Conservation (phyloP, 1,284 basidiomycete species). For the Ceratobasidium sp. region DNA sequence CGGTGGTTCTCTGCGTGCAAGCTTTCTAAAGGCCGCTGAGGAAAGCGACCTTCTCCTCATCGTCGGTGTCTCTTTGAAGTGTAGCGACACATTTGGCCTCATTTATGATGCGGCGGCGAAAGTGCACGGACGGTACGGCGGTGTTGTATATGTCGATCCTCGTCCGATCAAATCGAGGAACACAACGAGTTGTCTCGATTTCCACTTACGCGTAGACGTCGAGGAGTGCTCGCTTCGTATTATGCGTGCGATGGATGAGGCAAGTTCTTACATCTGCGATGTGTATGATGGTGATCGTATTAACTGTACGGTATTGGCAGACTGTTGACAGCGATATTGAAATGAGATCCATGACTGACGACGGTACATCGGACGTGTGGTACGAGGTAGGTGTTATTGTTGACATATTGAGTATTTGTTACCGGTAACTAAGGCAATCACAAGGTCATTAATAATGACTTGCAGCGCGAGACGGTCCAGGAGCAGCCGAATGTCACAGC, state of each 20-base stretch:
- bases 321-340: too few species aligned
- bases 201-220: neutral
- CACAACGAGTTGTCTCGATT: neutral
- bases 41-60: neutral
- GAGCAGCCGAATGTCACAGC: neutral
- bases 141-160: neutral
- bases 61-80: neutral
- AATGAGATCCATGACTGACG: too few species aligned
- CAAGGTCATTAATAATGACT: neutral
- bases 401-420: too few species aligned
- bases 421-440: too few species aligned
- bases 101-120: neutral
- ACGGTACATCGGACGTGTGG: too few species aligned
- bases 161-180: neutral
- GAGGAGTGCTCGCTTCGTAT: neutral
- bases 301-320: too few species aligned
- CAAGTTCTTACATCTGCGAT: too few species aligned
- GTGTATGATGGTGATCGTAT: too few species aligned
- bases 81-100: neutral
- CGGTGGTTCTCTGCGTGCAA: neutral
- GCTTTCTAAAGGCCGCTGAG: neutral
- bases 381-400: too few species aligned
- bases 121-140: neutral
- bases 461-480: neutral
- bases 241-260: neutral